Evolutionary conservation across 768 basidiomycete genomes (phyloP), one percentile per base, ranked within the genome.

Genomic region (Suillus decipiens): DNA sequence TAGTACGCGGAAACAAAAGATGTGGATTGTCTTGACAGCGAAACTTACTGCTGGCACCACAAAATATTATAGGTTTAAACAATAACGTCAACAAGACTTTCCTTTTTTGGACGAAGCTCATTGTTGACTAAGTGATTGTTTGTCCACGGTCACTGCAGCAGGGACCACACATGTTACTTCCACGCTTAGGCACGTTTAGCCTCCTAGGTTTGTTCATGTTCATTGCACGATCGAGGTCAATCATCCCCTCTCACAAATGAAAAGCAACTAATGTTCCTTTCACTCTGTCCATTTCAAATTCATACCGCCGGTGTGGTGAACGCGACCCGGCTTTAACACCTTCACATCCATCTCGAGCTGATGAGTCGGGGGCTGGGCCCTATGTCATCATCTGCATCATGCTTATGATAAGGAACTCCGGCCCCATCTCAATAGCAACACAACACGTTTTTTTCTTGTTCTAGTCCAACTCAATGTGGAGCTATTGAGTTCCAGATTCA

Each of bases 71-170:
- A 11, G 14, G 24, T 19, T 19, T 2, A 5, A 53, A 53, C 31
- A 53, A 53, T 33, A 53, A 31, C 17, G 8, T 47, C 37, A 17
- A 75, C 66, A 70, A 74, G 58, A 54, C 66, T 57, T 70, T 67
- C 73, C 61, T 31, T 55, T 39, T 70, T 63, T 2, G 70, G 72
- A 54, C 4, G 0, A 17, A n/a, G 51, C 51, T 53, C 51, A 53
- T 53, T 53, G 51, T 53, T 33, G 31, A 1, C 3, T 15, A 5
- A 10, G 43, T 4, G 22, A 45, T 1, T 45, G n/a, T 22, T 47
- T 47, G 47, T 24, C 2, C 1, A 14, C 6, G 22, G 11, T 22
- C 45, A 47, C 17, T 24, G 28, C 24, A 28, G 47, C 47, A 15
- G 24, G 48, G 48, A 28, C 50, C 9, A 31, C 31, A 33, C 51